A percentile compares a stretch with the other conserved stretches of the same genome.
phyloP scores from a whole-genome alignment of 2,329 filamentous ascomycete genomes.

The Cytospora schulzeri region DNA sequence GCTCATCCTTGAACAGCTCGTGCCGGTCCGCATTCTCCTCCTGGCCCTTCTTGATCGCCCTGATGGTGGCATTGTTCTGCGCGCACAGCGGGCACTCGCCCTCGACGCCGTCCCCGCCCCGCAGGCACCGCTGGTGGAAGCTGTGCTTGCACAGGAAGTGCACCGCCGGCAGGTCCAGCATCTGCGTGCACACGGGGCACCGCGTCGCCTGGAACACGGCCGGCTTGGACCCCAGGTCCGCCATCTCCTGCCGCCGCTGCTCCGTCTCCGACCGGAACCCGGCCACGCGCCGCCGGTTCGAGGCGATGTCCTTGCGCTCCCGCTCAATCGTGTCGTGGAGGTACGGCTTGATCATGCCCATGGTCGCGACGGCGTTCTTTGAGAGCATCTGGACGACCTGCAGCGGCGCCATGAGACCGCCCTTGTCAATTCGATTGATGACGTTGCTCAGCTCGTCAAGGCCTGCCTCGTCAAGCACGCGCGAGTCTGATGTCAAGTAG shows the following conservation, averaged over 20 bases:
- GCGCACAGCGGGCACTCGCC: constrained; percentile 84
- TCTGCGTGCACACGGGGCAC: constrained; percentile 78
- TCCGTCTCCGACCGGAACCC: constrained; percentile 85
- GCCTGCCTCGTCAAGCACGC: constrained; percentile 82
- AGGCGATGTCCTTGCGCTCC: constrained; percentile 80
- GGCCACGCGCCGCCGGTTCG: constrained; percentile 77
- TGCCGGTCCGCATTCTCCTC: constrained; percentile 84
- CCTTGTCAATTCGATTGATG: constrained; percentile 82
- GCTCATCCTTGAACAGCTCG: constrained; percentile 82
- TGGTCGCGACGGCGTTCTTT: constrained; percentile 75
- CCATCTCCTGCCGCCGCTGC: constrained; percentile 75
- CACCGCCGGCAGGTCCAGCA: constrained; percentile 83
- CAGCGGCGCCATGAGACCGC: constrained; percentile 90
- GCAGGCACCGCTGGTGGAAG: constrained; percentile 89
- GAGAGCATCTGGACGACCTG: constrained; percentile 92
- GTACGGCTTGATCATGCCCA: constrained; percentile 96
- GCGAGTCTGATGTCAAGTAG: constrained; percentile 86
- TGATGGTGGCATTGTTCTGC: constrained; percentile 81
- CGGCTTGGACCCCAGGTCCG: constrained; percentile 75
- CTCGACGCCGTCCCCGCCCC: constrained; percentile 40
- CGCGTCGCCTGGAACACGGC: constrained; percentile 88
- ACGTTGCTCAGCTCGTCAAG: constrained; percentile 78
- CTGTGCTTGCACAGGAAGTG: constrained; percentile 97
- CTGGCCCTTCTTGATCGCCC: constrained; percentile 83
- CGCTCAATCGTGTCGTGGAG: constrained; percentile 85